Evolutionary conservation across 768 basidiomycete species (phyloP).

Genomic region (Boletus bicolor): DNA sequence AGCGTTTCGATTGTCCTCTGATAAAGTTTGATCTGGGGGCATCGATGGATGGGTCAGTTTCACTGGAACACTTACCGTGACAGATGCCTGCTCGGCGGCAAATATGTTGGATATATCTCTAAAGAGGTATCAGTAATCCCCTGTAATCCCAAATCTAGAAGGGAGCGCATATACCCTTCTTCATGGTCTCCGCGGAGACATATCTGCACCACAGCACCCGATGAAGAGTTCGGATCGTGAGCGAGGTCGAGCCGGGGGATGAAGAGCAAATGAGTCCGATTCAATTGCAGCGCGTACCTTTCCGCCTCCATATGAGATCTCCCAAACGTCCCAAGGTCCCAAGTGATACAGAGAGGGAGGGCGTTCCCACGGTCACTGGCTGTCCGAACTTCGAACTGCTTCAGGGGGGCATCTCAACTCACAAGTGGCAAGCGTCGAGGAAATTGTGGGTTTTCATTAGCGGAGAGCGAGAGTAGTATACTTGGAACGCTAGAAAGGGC

Average conservation of each 20-base stretch:
- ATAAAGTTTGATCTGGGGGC: background rate
- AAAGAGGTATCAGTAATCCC: background rate
- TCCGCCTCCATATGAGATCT: background rate
- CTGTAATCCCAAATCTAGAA: too few species aligned
- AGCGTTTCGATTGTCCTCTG: constrained; percentile 28
- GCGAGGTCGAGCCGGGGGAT: constrained; percentile 8
- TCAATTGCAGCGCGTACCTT: constrained; percentile 14
- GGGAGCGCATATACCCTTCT: constrained; percentile 21
- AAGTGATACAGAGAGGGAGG: background rate
- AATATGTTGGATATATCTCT: constrained; percentile 11
- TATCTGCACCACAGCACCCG: constrained; percentile 27
- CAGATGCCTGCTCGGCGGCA: constrained; percentile 4
- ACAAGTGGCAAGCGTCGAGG: background rate
- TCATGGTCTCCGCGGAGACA: constrained; percentile 14
- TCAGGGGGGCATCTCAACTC: background rate
- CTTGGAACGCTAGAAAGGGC: background rate
- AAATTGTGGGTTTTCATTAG: background rate
- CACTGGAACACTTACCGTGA: constrained; percentile 20
- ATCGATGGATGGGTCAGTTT: background rate
- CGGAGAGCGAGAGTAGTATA: background rate
- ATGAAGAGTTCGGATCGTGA: background rate
- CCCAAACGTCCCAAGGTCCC: background rate
- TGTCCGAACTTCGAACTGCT: background rate
- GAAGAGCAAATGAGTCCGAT: constrained; percentile 27
- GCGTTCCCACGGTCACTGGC: background rate